Conservation (phyloP, 805 yeast species). For the Saturnispora mendoncae region DNA sequence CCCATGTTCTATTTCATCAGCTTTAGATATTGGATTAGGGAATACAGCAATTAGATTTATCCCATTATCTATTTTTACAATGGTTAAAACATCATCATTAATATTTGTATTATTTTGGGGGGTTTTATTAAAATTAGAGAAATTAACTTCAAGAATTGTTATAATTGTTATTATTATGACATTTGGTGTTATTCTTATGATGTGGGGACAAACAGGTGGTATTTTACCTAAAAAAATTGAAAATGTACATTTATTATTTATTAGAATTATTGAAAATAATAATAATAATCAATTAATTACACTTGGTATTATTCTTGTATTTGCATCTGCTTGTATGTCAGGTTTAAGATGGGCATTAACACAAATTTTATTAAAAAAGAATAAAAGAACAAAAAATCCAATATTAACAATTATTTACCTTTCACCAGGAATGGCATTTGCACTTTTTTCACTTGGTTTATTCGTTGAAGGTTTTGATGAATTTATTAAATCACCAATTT, state of each 20-base stretch:
- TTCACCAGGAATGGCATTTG: conserved; percentile 73
- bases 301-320: conserved; percentile 65
- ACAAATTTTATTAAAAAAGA: conserved; percentile 63
- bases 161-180: conserved; percentile 74
- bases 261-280: too few species aligned
- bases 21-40: conserved; percentile 91
- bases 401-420: conserved; percentile 74
- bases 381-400: conserved; percentile 59
- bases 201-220: conserved; percentile 35
- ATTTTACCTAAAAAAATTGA: too few species aligned
- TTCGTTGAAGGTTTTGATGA: conserved; percentile 57
- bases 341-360: conserved; percentile 96
- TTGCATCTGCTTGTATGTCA: conserved; percentile 70
- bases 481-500: conserved; percentile 47
- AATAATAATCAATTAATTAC: conserved; percentile 23
- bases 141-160: conserved; percentile 56
- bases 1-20: conserved; percentile 82
- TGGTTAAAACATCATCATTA: conserved; percentile 83
- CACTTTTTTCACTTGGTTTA: conserved; percentile 54
- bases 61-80: conserved; percentile 78
- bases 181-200: conserved; percentile 83
- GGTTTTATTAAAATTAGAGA: conserved; percentile 69
- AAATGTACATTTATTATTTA: too few species aligned
- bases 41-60: conserved; percentile 75
- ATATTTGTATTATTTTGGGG: conserved; percentile 88